Conservation (phyloP, 75 land plant genomes). For the Pinus albicaulis region DNA sequence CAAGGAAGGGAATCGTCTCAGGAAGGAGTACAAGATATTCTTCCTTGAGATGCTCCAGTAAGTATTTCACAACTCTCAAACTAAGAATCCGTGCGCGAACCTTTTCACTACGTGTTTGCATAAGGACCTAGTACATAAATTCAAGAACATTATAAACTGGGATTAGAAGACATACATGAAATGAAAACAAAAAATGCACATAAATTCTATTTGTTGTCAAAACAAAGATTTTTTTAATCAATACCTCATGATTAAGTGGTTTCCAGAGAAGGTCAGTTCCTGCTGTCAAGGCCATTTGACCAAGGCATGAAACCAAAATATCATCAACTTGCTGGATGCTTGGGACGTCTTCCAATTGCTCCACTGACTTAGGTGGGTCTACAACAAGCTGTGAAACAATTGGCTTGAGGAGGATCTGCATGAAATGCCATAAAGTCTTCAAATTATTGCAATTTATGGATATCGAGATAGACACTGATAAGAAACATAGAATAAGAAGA, state of each 20-base stretch:
- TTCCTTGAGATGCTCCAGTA: constrained; percentile 79
- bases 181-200: not conserved
- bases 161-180: not conserved
- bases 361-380: constrained; percentile 46
- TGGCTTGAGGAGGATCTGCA: constrained; percentile 77
- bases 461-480: not conserved
- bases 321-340: constrained; percentile 70
- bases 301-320: constrained; percentile 69
- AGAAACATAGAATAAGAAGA: not conserved
- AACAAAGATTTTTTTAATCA: not conserved
- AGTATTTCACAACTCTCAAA: constrained; percentile 56
- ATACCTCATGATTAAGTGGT: constrained; percentile 86
- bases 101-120: constrained; percentile 78
- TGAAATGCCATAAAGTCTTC: not conserved
- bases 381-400: constrained; percentile 61
- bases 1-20: constrained; percentile 90
- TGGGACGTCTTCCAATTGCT: constrained; percentile 32
- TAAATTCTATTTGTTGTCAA: not conserved
- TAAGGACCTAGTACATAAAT: constrained; percentile 62
- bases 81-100: constrained; percentile 62
- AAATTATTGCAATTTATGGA: not conserved
- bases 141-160: not conserved
- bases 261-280: constrained; percentile 92
- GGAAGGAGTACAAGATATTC: constrained; percentile 80
- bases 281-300: constrained; percentile 90